Conservation (phyloP, 495 filamentous ascomycete genomes). For the Lasiosphaeria ovina region DNA sequence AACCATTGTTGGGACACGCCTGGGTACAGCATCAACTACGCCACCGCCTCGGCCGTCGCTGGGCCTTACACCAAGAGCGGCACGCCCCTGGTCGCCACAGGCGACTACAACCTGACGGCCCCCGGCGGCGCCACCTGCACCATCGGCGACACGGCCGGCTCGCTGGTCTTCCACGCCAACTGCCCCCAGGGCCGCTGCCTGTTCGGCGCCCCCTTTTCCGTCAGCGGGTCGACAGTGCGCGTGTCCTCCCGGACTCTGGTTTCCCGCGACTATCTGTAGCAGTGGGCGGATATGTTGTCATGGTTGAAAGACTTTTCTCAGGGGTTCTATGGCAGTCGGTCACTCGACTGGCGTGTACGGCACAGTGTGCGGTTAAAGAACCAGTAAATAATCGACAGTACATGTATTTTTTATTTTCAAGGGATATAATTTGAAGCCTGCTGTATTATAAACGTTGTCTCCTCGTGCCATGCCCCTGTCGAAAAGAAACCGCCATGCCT, state of each 20-base stretch:
- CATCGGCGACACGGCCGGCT: conserved; percentile 35
- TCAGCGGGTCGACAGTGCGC: conserved; percentile 2
- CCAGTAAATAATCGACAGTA: too few relatives aligned
- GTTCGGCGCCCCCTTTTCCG: conserved; percentile 23
- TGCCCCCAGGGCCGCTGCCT: conserved; percentile 43
- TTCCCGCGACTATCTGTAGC: too few relatives aligned
- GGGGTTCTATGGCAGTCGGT: too few relatives aligned
- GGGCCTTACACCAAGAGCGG: conserved; percentile 47
- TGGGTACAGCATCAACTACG: conserved; percentile 56
- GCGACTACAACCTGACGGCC: conserved; percentile 43
- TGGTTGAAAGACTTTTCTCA: too few relatives aligned
- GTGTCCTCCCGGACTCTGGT: neutral
- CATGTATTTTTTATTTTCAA: too few relatives aligned
- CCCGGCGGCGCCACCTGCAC: conserved; percentile 54
- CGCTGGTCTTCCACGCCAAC: conserved; percentile 53
- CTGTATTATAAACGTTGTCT: too few relatives aligned
- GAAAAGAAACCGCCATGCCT: too few relatives aligned
- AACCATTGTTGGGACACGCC: conserved; percentile 54
- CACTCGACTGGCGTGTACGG: too few relatives aligned
- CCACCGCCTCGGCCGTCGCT: conserved; percentile 43
- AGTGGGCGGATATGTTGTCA: too few relatives aligned
- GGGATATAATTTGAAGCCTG: too few relatives aligned
- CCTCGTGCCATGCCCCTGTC: too few relatives aligned
- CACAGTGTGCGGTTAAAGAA: too few relatives aligned
- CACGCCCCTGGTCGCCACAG: conserved; percentile 38